Conservation (phyloP, 208 protist genomes). For the Crithidia mellificae region DNA sequence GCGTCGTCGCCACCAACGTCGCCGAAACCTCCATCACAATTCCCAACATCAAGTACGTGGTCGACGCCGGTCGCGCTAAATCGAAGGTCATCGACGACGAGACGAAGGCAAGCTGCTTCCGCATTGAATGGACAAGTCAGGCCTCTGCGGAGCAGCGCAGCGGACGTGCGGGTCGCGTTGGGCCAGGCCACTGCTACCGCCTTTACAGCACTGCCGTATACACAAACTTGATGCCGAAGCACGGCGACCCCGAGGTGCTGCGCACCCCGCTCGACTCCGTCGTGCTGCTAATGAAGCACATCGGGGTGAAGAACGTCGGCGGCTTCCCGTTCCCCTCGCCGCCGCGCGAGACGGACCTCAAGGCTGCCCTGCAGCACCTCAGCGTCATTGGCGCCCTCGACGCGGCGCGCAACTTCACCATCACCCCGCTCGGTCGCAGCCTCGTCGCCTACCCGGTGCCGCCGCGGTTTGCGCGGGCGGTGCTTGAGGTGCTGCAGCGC, state of each 20-base stretch:
- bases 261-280: conserved; percentile 90
- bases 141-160: conserved; percentile 97
- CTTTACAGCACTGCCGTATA: conserved; percentile 97
- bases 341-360: conserved; percentile 70
- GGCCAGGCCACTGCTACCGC: conserved; percentile 97
- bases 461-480: conserved; percentile 78
- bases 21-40: conserved; percentile 99
- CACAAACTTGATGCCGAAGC: conserved; percentile 96
- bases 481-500: conserved; percentile 59
- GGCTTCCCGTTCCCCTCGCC: conserved; percentile 89
- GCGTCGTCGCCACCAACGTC: conserved; percentile 99
- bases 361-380: conserved; percentile 74
- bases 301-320: conserved; percentile 85
- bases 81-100: conserved; percentile 96
- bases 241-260: conserved; percentile 94
- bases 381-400: conserved; percentile 76
- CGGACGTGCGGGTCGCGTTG: conserved; percentile 95
- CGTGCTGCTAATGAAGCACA: conserved; percentile 91
- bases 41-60: conserved; percentile 98
- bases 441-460: conserved; percentile 84
- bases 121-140: conserved; percentile 97
- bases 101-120: conserved; percentile 96
- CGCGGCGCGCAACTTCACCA: conserved; percentile 41
- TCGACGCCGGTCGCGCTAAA: conserved; percentile 97
- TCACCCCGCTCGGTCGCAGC: conserved; percentile 66